These are phyloP conservation scores for Blumeriella jaapii DNA, from an alignment of 2,329 filamentous ascomycete species.

Conservation along the genomic window DNA sequence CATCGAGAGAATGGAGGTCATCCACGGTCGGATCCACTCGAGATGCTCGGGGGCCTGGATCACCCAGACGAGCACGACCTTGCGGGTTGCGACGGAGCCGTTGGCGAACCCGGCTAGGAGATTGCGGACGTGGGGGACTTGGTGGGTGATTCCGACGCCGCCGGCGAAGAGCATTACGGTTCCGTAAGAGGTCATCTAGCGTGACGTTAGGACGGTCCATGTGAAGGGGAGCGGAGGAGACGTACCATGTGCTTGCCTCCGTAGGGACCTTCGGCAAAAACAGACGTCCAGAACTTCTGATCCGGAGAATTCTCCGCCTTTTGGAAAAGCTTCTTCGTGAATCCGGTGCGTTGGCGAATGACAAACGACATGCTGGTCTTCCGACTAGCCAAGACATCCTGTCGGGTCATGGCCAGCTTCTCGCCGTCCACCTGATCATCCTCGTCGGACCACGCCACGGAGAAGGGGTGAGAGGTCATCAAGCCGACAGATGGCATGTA, in stretches of 20 bases:
- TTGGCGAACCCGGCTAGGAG: conserved; percentile 57
- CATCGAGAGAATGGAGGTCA: conserved; percentile 70
- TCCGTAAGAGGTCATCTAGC: conserved; percentile 58
- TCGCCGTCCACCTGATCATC: conserved; percentile 38
- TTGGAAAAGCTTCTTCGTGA: conserved; percentile 59
- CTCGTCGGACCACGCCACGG: conserved; percentile 66
- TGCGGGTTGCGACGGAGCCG: conserved; percentile 58
- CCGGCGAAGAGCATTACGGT: conserved; percentile 71
- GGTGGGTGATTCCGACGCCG: conserved; percentile 72
- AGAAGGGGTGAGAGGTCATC: conserved; percentile 71
- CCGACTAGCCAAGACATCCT: conserved; percentile 46
- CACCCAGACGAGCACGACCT: conserved; percentile 66
- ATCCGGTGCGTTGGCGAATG: conserved; percentile 61
- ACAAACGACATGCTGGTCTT: conserved; percentile 60
- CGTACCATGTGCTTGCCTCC: conserved; percentile 48
- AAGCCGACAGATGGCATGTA: conserved; percentile 64
- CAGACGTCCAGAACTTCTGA: conserved; percentile 50
- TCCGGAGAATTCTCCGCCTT: conserved; percentile 50
- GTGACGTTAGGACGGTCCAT: conserved; percentile 30
- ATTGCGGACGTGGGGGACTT: conserved; percentile 63
- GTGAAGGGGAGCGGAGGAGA: background rate
- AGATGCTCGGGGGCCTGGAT: conserved; percentile 71
- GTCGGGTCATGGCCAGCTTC: conserved; percentile 46
- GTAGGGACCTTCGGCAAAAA: conserved; percentile 67
- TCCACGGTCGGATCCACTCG: conserved; percentile 76